Base-by-base conservation (phyloP, 805 yeast genomes). In the Danielia reshetovae region DNA sequence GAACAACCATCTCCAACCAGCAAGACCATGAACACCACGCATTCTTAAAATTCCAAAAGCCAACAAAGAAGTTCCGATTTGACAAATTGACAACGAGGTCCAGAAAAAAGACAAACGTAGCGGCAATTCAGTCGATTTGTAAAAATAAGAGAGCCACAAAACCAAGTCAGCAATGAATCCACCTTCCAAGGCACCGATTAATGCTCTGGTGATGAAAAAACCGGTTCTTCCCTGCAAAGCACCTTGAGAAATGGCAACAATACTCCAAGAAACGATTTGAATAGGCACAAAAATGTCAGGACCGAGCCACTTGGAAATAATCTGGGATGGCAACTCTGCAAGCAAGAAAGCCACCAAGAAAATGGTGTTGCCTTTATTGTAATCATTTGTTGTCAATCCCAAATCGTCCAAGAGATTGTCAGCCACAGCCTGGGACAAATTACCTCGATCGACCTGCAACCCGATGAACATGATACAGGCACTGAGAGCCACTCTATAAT, bases 1-100 rank as follows among this genome's bases (percentile, higher is more conserved):
- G 43, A 81, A 81, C 15, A 81, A 59, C 77, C 81, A 81, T 34
- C 72, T 64, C 87, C 87, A 81, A 18, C 77, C 75, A 17, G 56
- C 63, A 63, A 69, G 18, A 4, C 75, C 70, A 11, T 45, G 40
- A 2, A 48, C 39, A 12, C 76, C 78, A 21, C 74, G 59, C 55
- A 80, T 59, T 36, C 65, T 66, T 32, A 78, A 60, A 25, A 80
- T 55, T 2, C 77, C 86, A 42, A 66, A 74, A 0, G 57, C 79
- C 21, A 74, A 55, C 15, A 78, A 51, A 3, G 78, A 66, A 14
- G 77, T 48, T 30, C 57, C 15, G 56, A 74, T 70, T 29, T 59
- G 62, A 1, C 80, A 70, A 16, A 68, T 38, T 1, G 79, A 72
- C 37, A 70, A 62, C 3, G 81, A 68, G 15, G 76, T 67, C 72